phyloP scores from a whole-genome alignment of 108 stramenopile genomes.

The Ochromonas danica region DNA sequence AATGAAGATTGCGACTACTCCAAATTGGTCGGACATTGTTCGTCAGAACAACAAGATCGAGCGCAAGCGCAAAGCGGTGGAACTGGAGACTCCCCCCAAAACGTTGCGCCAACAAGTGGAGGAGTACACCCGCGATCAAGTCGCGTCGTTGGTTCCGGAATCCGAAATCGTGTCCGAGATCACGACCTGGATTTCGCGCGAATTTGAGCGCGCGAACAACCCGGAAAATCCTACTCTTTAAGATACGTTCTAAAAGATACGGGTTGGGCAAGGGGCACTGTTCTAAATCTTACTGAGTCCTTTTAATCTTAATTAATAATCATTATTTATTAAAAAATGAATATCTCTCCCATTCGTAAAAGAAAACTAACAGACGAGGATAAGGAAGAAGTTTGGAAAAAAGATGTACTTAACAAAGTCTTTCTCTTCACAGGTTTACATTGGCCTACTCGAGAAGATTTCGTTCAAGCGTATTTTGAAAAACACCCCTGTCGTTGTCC shows the following conservation, averaged over 20 bases:
- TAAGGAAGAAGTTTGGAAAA: slow-evolving; percentile 17
- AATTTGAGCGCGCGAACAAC: slow-evolving; percentile 9
- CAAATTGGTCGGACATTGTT: slow-evolving; percentile 15
- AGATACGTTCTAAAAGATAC: slow-evolving; percentile 9
- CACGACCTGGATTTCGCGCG: slow-evolving; percentile 12
- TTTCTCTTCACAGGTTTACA: slow-evolving; percentile 16
- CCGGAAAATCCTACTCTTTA: slow-evolving; percentile 15
- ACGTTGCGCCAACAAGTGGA: slow-evolving; percentile 9
- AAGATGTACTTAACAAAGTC: slow-evolving; percentile 17
- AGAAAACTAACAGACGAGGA: slow-evolving; percentile 15
- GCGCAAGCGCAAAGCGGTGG: slow-evolving; percentile 12
- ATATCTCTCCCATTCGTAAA: slow-evolving; percentile 16
- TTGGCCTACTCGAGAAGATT: slow-evolving; percentile 15
- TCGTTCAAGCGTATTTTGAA: slow-evolving; percentile 16
- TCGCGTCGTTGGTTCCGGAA: slow-evolving; percentile 13
- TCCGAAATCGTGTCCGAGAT: slow-evolving; percentile 14
- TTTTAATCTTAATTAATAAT: slow-evolving; percentile 7
- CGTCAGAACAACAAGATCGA: slow-evolving; percentile 15
- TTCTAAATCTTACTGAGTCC: slow-evolving; percentile 10
- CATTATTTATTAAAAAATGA: slow-evolving; percentile 18
- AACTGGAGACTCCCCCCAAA: slow-evolving; percentile 13
- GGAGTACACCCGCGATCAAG: slow-evolving; percentile 13
- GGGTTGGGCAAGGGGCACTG: slow-evolving; percentile 8
- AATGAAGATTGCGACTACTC: slow-evolving; percentile 15
- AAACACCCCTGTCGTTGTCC: slow-evolving; percentile 13